Evolutionary conservation across 2,329 filamentous ascomycete species (phyloP).

Genomic region (Pestalotiopsis sp.): DNA sequence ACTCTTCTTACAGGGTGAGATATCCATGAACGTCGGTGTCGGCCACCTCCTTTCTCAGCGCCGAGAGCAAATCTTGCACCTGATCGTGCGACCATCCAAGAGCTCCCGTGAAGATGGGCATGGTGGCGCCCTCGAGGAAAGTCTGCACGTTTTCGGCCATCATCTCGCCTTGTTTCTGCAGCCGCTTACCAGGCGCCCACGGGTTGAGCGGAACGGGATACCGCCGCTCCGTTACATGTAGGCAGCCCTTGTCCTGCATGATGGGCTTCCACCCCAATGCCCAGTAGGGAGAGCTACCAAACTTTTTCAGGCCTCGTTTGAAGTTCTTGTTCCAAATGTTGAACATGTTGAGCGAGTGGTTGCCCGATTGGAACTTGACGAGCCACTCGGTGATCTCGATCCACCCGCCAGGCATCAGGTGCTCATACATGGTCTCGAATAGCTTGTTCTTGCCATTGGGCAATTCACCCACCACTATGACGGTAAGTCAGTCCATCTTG

Average conservation of each 20-base stretch:
- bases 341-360: conserved; percentile 20
- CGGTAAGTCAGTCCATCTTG: not conserved
- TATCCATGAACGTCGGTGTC: conserved; percentile 29
- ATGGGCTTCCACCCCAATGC: conserved; percentile 24
- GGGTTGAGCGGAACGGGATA: conserved; percentile 29
- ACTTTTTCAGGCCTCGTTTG: conserved; percentile 23
- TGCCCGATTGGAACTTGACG: conserved; percentile 30
- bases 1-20: conserved; percentile 30
- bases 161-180: conserved; percentile 29
- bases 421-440: conserved; percentile 31
- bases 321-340: conserved; percentile 13
- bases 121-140: conserved; percentile 26
- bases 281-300: conserved; percentile 33
- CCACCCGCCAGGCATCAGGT: conserved; percentile 35
- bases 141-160: conserved; percentile 28
- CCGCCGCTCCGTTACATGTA: conserved; percentile 27
- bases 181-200: conserved; percentile 30
- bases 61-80: conserved; percentile 22
- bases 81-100: conserved; percentile 26
- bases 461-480: conserved; percentile 27
- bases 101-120: conserved; percentile 22
- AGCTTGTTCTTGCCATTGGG: conserved; percentile 24
- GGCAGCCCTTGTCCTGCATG: conserved; percentile 25
- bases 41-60: conserved; percentile 25
- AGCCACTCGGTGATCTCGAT: conserved; percentile 38